A percentile compares a stretch with the other conserved stretches of the same genome.
Conservation (phyloP, 1,284 basidiomycete species). For the Cryptococcus sp. region DNA sequence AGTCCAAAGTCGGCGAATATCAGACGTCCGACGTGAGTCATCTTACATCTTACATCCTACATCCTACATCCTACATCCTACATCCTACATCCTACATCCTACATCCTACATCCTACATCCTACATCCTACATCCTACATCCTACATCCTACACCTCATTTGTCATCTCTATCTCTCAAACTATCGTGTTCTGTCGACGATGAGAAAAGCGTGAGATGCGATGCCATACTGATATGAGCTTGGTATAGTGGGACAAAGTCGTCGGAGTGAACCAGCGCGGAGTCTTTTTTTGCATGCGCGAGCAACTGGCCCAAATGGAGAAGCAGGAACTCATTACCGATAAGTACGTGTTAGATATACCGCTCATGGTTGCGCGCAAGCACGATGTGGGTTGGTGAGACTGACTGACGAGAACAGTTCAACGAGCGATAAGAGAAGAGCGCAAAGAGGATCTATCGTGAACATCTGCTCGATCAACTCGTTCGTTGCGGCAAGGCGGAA, state of each 20-base stretch:
- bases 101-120: no score
- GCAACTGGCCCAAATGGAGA: slow-evolving; percentile 21
- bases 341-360: background rate
- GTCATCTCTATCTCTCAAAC: no score
- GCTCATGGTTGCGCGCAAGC: no score
- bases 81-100: no score
- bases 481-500: slow-evolving; percentile 12
- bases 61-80: no score
- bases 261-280: slow-evolving; percentile 16
- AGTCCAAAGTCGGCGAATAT: slow-evolving; percentile 13
- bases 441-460: slow-evolving; percentile 30
- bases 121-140: no score
- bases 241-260: slow-evolving; percentile 10
- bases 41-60: no score
- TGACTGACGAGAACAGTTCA: background rate
- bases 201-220: background rate
- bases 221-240: background rate
- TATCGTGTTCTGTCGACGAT: no score
- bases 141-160: no score
- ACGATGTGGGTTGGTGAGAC: background rate
- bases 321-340: slow-evolving; percentile 11
- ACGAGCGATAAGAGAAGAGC: slow-evolving; percentile 8
- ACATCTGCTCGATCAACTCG: slow-evolving; percentile 21
- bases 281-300: slow-evolving; percentile 25
- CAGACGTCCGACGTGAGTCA: slow-evolving; percentile 6